Evolutionary conservation across 2,329 filamentous ascomycete species (phyloP).

Genomic region (Penicillium sp.): DNA sequence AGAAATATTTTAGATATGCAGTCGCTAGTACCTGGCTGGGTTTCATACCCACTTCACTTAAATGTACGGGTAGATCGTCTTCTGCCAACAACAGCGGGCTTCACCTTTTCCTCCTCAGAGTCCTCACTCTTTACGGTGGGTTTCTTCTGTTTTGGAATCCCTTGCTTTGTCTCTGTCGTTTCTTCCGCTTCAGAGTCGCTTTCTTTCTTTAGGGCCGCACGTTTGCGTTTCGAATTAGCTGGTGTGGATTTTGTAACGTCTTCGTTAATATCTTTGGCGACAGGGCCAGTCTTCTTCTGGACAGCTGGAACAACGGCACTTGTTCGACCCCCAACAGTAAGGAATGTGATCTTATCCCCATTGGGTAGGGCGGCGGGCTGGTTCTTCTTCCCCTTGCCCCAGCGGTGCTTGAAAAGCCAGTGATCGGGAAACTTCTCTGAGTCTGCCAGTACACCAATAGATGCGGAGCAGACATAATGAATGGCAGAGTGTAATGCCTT

Average conservation of each 20-base stretch:
- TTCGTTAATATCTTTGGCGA: constrained; percentile 52
- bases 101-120: constrained; percentile 17
- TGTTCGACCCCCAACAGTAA: constrained; percentile 88
- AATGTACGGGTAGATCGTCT: constrained; percentile 31
- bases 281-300: constrained; percentile 75
- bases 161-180: constrained; percentile 22
- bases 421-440: constrained; percentile 78
- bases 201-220: constrained; percentile 29
- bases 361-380: constrained; percentile 68
- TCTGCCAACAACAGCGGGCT: constrained; percentile 14
- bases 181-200: constrained; percentile 25
- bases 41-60: neutral
- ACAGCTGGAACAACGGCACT: constrained; percentile 82
- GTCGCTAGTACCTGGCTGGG: neutral
- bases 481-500: constrained; percentile 69
- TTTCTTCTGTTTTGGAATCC: constrained; percentile 23
- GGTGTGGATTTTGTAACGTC: constrained; percentile 19
- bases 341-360: constrained; percentile 77
- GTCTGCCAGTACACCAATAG: constrained; percentile 75
- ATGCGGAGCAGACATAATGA: constrained; percentile 73
- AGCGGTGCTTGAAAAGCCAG: constrained; percentile 86
- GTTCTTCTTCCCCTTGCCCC: constrained; percentile 82
- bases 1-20: neutral
- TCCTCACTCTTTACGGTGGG: constrained; percentile 25
- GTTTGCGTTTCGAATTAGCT: constrained; percentile 34